Percentiles rank a stretch among this genome's conserved stretches.
These are phyloP conservation scores for Reticulascus tulasneorum DNA, from an alignment of 2,329 filamentous ascomycete genomes.

Conservation along the genomic window DNA sequence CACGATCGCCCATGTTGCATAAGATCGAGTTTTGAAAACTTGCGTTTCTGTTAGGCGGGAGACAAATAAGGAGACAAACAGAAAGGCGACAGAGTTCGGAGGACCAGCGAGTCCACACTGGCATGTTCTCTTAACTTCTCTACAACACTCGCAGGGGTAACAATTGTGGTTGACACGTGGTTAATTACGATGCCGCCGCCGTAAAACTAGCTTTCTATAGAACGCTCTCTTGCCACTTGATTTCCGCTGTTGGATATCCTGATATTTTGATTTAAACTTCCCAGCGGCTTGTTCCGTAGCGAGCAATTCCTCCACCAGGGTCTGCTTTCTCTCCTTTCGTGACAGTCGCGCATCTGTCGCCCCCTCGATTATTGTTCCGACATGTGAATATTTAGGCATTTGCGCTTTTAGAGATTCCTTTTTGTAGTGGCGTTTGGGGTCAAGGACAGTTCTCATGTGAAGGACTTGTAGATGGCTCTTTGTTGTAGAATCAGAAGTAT, in stretches of 20 bases:
- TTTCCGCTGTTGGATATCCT: slow-evolving; percentile 77
- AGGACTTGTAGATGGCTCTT: slow-evolving; percentile 87
- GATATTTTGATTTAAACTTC: slow-evolving; percentile 84
- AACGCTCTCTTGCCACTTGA: slow-evolving; percentile 83
- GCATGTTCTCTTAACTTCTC: too few relatives aligned
- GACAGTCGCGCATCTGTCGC: slow-evolving; percentile 79
- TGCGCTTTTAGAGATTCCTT: slow-evolving; percentile 71
- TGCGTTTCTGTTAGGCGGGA: too few relatives aligned
- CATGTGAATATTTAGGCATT: slow-evolving; percentile 78
- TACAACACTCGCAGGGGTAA: too few relatives aligned
- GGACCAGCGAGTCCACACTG: too few relatives aligned
- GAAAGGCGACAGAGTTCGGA: too few relatives aligned
- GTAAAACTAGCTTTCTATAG: slow-evolving; percentile 71
- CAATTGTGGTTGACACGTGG: too few relatives aligned
- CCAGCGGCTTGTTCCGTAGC: slow-evolving; percentile 59
- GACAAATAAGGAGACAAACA: too few relatives aligned
- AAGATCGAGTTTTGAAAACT: too few relatives aligned
- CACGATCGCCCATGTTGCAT: too few relatives aligned
- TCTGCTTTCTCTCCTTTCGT: slow-evolving; percentile 84
- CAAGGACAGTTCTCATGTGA: slow-evolving; percentile 77
- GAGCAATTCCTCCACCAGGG: slow-evolving; percentile 80
- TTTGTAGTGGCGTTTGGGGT: slow-evolving; percentile 87
- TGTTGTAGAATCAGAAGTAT: slow-evolving; percentile 76
- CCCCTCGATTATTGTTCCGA: slow-evolving; percentile 84
- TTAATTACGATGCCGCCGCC: slow-evolving; percentile 22